Conservation (phyloP, 257 asterid genomes). For the Rauvolfia tetraphylla region DNA sequence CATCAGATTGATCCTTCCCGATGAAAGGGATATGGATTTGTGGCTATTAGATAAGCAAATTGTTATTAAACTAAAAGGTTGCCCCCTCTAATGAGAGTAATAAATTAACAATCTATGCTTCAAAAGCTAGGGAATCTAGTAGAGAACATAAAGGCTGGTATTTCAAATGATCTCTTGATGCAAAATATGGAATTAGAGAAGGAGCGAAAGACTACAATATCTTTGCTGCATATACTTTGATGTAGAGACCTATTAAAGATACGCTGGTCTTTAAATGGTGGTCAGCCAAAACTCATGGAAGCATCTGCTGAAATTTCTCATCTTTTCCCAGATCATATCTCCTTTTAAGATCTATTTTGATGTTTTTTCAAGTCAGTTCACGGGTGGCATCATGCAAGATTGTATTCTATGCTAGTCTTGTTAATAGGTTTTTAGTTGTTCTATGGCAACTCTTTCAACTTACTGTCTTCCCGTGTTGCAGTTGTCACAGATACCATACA, state of each 20-base stretch:
- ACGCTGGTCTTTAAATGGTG: background rate
- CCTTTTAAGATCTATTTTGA: background rate
- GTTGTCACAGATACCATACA: slow-evolving; percentile 73
- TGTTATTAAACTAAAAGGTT: background rate
- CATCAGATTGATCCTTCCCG: background rate
- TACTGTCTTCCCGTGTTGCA: slow-evolving; percentile 27
- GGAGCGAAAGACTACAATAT: background rate
- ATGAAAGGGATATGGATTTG: background rate
- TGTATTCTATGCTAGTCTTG: background rate
- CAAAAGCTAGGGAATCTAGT: background rate
- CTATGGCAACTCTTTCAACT: background rate
- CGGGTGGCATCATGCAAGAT: background rate
- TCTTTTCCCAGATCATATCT: background rate
- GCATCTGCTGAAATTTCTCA: background rate
- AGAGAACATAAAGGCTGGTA: background rate
- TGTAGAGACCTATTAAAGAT: background rate
- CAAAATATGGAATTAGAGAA: background rate
- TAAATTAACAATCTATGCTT: background rate
- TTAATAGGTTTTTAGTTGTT: background rate
- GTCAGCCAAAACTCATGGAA: background rate
- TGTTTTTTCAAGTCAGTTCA: background rate
- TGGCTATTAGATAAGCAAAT: background rate
- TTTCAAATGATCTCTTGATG: background rate
- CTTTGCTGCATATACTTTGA: background rate
- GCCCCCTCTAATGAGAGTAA: background rate